These are phyloP conservation scores for Triglochin maritima DNA, from an alignment of 106 monocot genomes.

Conservation along the genomic window DNA sequence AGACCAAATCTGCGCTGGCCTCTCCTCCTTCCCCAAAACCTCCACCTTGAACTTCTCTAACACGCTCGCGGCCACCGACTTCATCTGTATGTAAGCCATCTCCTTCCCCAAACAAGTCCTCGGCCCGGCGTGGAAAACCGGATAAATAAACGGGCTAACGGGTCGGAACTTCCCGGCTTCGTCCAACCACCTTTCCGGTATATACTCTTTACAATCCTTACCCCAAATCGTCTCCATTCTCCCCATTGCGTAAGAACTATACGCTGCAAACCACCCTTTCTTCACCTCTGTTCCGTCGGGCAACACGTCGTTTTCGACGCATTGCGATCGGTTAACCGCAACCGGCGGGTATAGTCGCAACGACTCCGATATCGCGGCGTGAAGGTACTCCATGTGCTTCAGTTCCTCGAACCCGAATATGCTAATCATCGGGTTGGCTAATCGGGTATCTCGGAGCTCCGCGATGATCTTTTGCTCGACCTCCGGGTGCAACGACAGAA, in stretches of 20 bases:
- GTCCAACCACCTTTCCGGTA: constrained; percentile 17
- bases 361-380: constrained; percentile 11
- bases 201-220: constrained; percentile 10
- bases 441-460: constrained; percentile 1
- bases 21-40: not conserved
- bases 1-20: not conserved
- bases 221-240: constrained; percentile 18
- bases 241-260: constrained; percentile 9
- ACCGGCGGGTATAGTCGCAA: constrained; percentile 14
- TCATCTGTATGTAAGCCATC: constrained; percentile 13
- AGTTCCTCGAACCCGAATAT: constrained; percentile 2
- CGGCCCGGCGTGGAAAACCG: constrained; percentile 6
- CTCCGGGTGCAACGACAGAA: constrained; percentile 13
- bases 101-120: constrained; percentile 18
- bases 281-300: constrained; percentile 4
- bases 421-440: constrained; percentile 5
- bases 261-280: constrained; percentile 4
- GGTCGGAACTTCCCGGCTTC: constrained; percentile 7
- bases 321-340: not conserved
- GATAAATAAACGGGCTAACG: constrained; percentile 4
- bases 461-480: constrained; percentile 11
- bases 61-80: not conserved
- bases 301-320: constrained; percentile 2
- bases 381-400: constrained; percentile 11
- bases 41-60: constrained; percentile 1